Evolutionary conservation across 1,139 yeast genomes (phyloP).

Genomic region (Wickerhamiella pararugosa): DNA sequence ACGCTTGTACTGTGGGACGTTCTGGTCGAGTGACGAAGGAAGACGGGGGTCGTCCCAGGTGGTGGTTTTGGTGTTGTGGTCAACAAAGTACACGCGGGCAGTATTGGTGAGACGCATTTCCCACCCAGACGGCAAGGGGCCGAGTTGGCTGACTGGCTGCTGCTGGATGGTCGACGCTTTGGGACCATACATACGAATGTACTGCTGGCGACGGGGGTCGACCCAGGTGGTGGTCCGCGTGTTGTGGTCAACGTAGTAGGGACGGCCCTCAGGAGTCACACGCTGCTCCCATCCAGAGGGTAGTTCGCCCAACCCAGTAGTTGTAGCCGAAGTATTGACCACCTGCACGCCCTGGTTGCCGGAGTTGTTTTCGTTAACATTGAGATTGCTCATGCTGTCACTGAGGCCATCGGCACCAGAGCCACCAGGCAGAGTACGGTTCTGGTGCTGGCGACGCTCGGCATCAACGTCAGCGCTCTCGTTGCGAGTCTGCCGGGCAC

Average conservation of each 20-base stretch:
- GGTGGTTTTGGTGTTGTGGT: constrained; percentile 95
- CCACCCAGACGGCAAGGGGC: constrained; percentile 98
- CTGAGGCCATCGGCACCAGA: constrained; percentile 18
- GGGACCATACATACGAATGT: constrained; percentile 79
- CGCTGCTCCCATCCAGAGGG: constrained; percentile 99
- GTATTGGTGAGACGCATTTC: constrained; percentile 98
- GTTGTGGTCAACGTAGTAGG: constrained; percentile 95
- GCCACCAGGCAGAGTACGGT: constrained; percentile 65
- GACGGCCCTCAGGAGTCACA: constrained; percentile 94
- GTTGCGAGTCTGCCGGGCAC: constrained; percentile 25
- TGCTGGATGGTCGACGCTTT: constrained; percentile 68
- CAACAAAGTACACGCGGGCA: constrained; percentile 95
- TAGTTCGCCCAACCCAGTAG: constrained; percentile 89
- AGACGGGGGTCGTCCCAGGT: constrained; percentile 99
- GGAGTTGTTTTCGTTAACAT: background rate
- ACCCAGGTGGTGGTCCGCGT: constrained; percentile 99
- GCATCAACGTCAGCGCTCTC: constrained; percentile 55
- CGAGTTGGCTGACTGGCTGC: constrained; percentile 96
- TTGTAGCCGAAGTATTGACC: constrained; percentile 69
- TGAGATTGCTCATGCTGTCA: constrained; percentile 7
- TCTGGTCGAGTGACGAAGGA: constrained; percentile 93
- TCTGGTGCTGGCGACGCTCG: constrained; percentile 82
- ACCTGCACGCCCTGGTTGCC: constrained; percentile 21
- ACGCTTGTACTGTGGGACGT: constrained; percentile 97
- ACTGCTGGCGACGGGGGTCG: constrained; percentile 97